A percentile compares a stretch with the other conserved stretches of the same genome.
Conservation (phyloP, 495 filamentous ascomycete species). For the Aspergillus ostianus region DNA sequence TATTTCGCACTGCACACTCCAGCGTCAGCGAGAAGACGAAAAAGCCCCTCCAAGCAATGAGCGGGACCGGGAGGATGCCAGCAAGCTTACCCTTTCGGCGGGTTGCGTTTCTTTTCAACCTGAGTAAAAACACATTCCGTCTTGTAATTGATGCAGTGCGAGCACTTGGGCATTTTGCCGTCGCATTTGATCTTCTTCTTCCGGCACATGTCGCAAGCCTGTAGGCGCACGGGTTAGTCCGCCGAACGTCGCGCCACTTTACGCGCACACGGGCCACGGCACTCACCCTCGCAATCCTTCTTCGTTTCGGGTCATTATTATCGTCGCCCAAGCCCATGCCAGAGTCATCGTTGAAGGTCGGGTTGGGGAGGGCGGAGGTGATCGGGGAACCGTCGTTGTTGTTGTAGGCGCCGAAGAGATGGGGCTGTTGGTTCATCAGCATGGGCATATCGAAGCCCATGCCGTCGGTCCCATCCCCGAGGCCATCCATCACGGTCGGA, state of each 20-base stretch:
- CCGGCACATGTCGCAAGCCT: conserved; percentile 98
- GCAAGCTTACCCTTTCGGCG: conserved; percentile 83
- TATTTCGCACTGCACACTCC: conserved; percentile 75
- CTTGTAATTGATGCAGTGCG: conserved; percentile 97
- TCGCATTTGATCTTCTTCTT: conserved; percentile 99
- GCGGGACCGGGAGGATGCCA: neutral
- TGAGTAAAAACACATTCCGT: conserved; percentile 97
- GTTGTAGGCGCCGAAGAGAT: conserved; percentile 64
- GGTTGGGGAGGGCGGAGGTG: conserved; percentile 55
- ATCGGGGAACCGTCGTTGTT: conserved; percentile 59
- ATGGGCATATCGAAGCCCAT: conserved; percentile 45
- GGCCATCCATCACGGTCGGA: conserved; percentile 36
- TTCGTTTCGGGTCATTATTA: conserved; percentile 75
- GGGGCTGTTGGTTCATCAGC: conserved; percentile 61
- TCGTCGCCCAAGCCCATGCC: conserved; percentile 56
- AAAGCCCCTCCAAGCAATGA: too few relatives aligned
- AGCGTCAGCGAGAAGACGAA: conserved; percentile 18
- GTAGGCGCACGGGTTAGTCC: conserved; percentile 22
- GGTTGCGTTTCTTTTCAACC: conserved; percentile 97
- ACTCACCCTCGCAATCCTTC: conserved; percentile 85
- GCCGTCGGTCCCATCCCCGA: conserved; percentile 40
- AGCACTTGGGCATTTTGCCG: conserved; percentile 91
- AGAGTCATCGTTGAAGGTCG: conserved; percentile 59
- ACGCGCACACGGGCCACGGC: conserved; percentile 12
- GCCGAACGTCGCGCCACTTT: conserved; percentile 7